These are phyloP conservation scores for Begonia loranthoides DNA, from an alignment of 306 rosid species.

Conservation along the genomic window DNA sequence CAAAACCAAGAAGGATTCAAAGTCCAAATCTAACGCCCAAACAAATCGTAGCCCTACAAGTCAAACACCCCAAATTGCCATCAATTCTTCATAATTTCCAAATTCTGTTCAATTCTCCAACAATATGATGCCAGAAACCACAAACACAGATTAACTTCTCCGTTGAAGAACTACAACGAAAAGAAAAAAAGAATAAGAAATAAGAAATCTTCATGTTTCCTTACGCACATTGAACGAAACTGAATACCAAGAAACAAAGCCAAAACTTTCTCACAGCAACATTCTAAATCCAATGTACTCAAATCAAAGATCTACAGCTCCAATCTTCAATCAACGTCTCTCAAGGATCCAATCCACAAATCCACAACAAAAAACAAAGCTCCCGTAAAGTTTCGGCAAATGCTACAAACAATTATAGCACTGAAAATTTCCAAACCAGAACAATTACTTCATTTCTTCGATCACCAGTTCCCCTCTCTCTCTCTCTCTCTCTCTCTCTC, in stretches of 20 bases:
- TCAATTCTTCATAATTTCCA: neutral
- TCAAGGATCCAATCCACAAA: constrained; percentile 1
- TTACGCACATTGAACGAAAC: constrained; percentile 1
- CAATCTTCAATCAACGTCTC: constrained; percentile 6
- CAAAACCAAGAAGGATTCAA: neutral
- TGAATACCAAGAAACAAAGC: constrained; percentile 5
- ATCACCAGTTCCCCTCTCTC: neutral
- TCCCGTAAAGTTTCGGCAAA: neutral
- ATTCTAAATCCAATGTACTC: constrained; percentile 2
- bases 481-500: neutral
- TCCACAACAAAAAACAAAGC: constrained; percentile 1
- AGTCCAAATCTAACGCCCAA: neutral
- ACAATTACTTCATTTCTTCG: neutral
- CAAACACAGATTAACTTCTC: neutral
- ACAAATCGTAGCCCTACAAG: neutral
- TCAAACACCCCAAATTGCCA: constrained; percentile 2
- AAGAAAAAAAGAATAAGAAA: neutral
- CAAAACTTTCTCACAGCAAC: neutral
- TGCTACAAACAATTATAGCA: neutral
- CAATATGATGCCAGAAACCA: constrained; percentile 2
- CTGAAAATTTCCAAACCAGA: neutral
- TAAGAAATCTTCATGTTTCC: neutral
- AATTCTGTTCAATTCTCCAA: constrained; percentile 1
- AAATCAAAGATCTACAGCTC: constrained; percentile 8
- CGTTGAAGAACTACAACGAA: constrained; percentile 1